Conservation (phyloP, 768 basidiomycete species). For the Wakefieldia striispora region DNA sequence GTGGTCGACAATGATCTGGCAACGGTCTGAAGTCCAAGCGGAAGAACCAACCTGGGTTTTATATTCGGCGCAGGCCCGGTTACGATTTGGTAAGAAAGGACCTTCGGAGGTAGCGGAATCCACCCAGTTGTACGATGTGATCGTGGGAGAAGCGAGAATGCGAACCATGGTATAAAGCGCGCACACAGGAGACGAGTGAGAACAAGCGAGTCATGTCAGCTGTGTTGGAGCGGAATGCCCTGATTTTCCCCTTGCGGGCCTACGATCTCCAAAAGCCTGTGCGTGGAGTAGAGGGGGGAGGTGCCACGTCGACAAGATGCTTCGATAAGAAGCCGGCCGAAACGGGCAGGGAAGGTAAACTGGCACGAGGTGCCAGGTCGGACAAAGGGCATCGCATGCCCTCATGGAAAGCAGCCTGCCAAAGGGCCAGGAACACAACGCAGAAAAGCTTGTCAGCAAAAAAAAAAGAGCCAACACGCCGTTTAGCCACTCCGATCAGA, state of each 20-base stretch:
- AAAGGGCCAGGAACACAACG: constrained; percentile 19
- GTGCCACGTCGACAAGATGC: constrained; percentile 29
- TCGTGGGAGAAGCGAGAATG: constrained; percentile 30
- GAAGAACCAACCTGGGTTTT: constrained; percentile 22
- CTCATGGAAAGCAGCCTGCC: constrained; percentile 23
- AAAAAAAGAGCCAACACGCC: constrained; percentile 8
- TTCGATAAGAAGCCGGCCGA: constrained; percentile 26
- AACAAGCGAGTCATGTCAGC: constrained; percentile 12
- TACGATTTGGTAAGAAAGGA: constrained; percentile 30
- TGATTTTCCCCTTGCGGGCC: constrained; percentile 28
- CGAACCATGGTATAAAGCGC: constrained; percentile 10
- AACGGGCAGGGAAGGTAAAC: constrained; percentile 26
- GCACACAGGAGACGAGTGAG: not conserved
- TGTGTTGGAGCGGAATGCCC: constrained; percentile 22
- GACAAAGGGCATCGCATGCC: constrained; percentile 21
- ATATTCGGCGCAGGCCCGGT: constrained; percentile 22
- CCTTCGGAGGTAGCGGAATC: constrained; percentile 31
- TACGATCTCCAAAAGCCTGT: constrained; percentile 18
- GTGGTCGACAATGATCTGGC: not conserved
- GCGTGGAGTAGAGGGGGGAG: constrained; percentile 7
- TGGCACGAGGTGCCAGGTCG: constrained; percentile 26
- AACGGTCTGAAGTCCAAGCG: not conserved
- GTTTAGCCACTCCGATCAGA: constrained; percentile 12
- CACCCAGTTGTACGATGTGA: constrained; percentile 28
- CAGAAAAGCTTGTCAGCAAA: constrained; percentile 14